Conservation (phyloP, 306 rosid species). For the Potentilla sterilis region DNA sequence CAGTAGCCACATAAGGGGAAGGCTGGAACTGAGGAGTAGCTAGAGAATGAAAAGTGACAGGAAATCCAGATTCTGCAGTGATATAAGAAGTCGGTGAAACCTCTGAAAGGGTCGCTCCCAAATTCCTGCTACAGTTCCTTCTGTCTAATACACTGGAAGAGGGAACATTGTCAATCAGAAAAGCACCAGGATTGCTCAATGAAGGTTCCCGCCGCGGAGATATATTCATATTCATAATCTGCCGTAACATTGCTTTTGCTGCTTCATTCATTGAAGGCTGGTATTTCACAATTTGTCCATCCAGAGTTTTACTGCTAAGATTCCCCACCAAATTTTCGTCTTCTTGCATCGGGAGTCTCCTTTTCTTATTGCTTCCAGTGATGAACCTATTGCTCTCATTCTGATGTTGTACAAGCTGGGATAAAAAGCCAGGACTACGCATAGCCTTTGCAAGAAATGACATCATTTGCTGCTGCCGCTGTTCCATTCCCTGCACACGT, state of each 20-base stretch:
- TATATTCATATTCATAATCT: slow-evolving; percentile 48
- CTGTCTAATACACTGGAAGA: slow-evolving; percentile 31
- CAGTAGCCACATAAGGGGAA: slow-evolving; percentile 30
- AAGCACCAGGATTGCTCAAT: slow-evolving; percentile 39
- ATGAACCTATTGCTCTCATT: slow-evolving; percentile 48
- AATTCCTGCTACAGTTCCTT: slow-evolving; percentile 35
- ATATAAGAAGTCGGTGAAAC: slow-evolving; percentile 39
- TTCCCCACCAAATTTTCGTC: slow-evolving; percentile 36
- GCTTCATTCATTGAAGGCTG: slow-evolving; percentile 61
- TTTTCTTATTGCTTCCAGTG: slow-evolving; percentile 41
- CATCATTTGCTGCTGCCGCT: slow-evolving; percentile 68
- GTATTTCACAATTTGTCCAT: slow-evolving; percentile 52
- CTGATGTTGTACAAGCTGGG: slow-evolving; percentile 59
- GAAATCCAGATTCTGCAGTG: slow-evolving; percentile 28
- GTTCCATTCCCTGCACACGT: slow-evolving; percentile 63
- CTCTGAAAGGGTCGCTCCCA: slow-evolving; percentile 51
- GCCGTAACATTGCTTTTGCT: slow-evolving; percentile 49
- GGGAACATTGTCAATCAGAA: slow-evolving; percentile 42
- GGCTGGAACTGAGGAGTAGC: slow-evolving; percentile 40
- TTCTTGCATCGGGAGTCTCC: slow-evolving; percentile 52
- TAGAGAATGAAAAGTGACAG: slow-evolving; percentile 28
- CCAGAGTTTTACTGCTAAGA: slow-evolving; percentile 29
- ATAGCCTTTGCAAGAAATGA: slow-evolving; percentile 62
- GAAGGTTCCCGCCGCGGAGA: slow-evolving; percentile 45
- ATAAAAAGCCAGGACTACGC: slow-evolving; percentile 49